phyloP scores from a whole-genome alignment of 192 early-diverging fungal genomes.

The Podila epigama region DNA sequence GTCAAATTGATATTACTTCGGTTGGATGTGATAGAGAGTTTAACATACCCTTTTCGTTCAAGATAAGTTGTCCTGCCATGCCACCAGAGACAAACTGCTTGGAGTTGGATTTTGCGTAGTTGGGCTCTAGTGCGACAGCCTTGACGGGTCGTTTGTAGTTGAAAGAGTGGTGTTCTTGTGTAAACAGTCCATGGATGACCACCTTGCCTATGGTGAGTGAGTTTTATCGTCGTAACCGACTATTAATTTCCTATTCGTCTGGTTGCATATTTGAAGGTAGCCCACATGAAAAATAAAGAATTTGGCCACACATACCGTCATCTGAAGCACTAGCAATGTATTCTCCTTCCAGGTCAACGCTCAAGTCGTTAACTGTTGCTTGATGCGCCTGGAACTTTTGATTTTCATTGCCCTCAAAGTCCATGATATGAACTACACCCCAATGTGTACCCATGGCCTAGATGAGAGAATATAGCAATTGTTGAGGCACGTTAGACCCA shows the following conservation, averaged over 20 bases:
- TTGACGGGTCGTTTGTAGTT: slow-evolving; percentile 90
- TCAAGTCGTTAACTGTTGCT: slow-evolving; percentile 87
- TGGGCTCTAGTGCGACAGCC: slow-evolving; percentile 88
- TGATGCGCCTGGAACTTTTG: slow-evolving; percentile 86
- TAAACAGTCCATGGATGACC: slow-evolving; percentile 84
- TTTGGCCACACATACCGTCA: slow-evolving; percentile 73
- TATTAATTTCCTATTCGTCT: no score
- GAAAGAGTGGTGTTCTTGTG: slow-evolving; percentile 69
- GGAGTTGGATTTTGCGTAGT: slow-evolving; percentile 77
- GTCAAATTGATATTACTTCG: no score
- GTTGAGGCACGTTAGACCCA: no score
- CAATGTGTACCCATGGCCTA: slow-evolving; percentile 90
- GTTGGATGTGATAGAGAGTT: neutral
- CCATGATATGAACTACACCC: slow-evolving; percentile 88
- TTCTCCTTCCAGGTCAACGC: slow-evolving; percentile 86
- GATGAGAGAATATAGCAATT: neutral
- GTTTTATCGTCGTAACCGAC: no score
- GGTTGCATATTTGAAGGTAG: no score
- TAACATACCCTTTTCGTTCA: slow-evolving; percentile 82
- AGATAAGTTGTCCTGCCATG: slow-evolving; percentile 82
- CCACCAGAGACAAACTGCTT: slow-evolving; percentile 91
- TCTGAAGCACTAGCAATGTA: slow-evolving; percentile 92
- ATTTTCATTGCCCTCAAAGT: slow-evolving; percentile 90
- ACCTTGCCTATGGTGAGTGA: slow-evolving; percentile 81
- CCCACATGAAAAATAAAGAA: no score